phyloP scores from a whole-genome alignment of 441 rosid species.

The Brassica hybrid region DNA sequence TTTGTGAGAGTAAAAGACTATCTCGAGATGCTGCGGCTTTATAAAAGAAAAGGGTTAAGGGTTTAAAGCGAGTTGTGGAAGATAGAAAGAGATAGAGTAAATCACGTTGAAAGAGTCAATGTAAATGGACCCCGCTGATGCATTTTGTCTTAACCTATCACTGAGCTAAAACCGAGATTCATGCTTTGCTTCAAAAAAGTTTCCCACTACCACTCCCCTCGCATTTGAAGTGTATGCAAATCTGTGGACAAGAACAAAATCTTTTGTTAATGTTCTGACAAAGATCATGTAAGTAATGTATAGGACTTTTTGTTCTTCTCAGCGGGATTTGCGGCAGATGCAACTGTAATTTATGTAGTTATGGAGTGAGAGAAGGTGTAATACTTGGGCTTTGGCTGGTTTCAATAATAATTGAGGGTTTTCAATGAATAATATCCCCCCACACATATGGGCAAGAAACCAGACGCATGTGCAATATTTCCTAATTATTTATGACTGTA shows the following conservation, averaged over 20 bases:
- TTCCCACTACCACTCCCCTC: too few species aligned
- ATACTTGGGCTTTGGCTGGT: slow-evolving; percentile 31
- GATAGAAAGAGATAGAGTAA: slow-evolving; percentile 35
- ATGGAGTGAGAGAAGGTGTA: slow-evolving; percentile 16
- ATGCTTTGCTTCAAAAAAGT: too few species aligned
- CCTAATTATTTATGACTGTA: slow-evolving; percentile 8
- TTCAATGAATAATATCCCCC: slow-evolving; percentile 8
- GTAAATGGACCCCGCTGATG: slow-evolving; percentile 33
- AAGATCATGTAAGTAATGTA: background rate
- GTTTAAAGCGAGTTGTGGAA: background rate
- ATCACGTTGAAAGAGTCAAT: slow-evolving; percentile 44
- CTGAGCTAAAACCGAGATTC: background rate
- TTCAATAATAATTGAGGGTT: slow-evolving; percentile 24
- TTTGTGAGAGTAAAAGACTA: slow-evolving; percentile 21
- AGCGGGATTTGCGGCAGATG: slow-evolving; percentile 40
- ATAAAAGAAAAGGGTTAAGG: slow-evolving; percentile 22
- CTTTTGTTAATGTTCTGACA: background rate
- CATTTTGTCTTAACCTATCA: slow-evolving; percentile 23
- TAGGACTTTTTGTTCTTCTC: background rate
- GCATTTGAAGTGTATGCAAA: too few species aligned
- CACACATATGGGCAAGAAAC: slow-evolving; percentile 20
- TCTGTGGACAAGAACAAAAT: too few species aligned
- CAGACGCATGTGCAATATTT: slow-evolving; percentile 35
- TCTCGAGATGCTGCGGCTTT: slow-evolving; percentile 40
- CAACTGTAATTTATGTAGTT: background rate